phyloP scores from a whole-genome alignment of 768 basidiomycete genomes.

The Suillus subaureus region DNA sequence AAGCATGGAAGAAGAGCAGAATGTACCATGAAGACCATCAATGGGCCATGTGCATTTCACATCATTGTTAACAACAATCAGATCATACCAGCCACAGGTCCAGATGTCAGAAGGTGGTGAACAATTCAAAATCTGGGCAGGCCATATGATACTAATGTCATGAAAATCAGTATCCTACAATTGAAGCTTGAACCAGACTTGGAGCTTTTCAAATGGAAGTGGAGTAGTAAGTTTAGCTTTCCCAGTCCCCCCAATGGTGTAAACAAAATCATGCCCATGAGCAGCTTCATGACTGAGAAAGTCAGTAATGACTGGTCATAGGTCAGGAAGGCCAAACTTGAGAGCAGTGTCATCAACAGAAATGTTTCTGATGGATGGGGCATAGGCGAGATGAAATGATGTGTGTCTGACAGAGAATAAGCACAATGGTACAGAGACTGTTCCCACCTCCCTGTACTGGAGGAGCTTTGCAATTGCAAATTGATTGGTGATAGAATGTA shows the following conservation, averaged over 20 bases:
- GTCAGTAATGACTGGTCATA: conserved; percentile 19
- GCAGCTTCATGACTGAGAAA: background rate
- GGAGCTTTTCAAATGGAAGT: conserved; percentile 18
- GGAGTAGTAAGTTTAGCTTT: background rate
- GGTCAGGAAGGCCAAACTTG: background rate
- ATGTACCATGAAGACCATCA: conserved; percentile 1
- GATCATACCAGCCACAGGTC: too few relatives aligned
- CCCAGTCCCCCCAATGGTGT: background rate
- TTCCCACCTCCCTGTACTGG: background rate
- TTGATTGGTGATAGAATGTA: background rate
- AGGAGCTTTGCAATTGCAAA: background rate
- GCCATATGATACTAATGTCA: background rate
- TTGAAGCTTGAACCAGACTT: conserved; percentile 23
- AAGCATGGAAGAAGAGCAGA: background rate
- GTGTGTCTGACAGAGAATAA: conserved; percentile 17
- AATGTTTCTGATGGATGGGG: conserved; percentile 22
- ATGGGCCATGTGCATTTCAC: background rate
- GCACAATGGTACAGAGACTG: conserved; percentile 14
- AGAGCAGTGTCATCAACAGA: conserved; percentile 24
- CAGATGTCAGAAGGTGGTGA: conserved; percentile 4
- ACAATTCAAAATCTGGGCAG: background rate
- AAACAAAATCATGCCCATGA: too few relatives aligned
- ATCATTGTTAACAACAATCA: background rate
- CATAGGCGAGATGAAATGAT: conserved; percentile 29
- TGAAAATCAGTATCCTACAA: background rate